Evolutionary conservation across 2,329 filamentous ascomycete genomes (phyloP).

Genomic region (Sporothrix dimorphospora): DNA sequence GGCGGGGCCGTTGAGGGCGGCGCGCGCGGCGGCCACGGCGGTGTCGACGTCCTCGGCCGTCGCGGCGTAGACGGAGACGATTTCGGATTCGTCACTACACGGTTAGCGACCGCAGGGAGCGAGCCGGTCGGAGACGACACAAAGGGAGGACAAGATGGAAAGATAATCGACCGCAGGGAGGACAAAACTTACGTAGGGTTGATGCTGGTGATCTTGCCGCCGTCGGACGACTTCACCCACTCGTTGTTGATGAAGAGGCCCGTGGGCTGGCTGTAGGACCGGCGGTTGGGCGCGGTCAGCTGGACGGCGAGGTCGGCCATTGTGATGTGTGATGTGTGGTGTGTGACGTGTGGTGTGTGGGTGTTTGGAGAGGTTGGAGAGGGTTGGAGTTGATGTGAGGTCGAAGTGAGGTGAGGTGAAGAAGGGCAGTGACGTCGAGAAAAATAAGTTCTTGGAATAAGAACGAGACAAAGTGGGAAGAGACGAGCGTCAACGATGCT

Average conservation of each 20-base stretch:
- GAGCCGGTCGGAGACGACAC: neutral
- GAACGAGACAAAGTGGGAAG: neutral
- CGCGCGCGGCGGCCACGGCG: constrained; percentile 33
- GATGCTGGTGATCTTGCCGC: constrained; percentile 66
- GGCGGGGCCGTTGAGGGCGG: constrained; percentile 26
- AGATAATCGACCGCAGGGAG: neutral
- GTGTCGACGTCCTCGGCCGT: constrained; percentile 30
- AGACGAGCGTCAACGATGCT: neutral
- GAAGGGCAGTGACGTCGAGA: neutral
- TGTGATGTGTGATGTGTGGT: constrained; percentile 3
- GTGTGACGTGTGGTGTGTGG: neutral
- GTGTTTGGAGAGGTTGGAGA: neutral
- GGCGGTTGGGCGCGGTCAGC: constrained; percentile 75
- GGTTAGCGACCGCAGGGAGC: neutral
- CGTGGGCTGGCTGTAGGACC: constrained; percentile 69
- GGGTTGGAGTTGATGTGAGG: neutral
- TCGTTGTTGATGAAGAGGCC: constrained; percentile 85
- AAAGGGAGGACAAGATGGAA: too few species aligned
- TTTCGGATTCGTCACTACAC: constrained; percentile 28
- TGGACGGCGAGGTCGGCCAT: constrained; percentile 48
- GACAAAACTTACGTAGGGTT: constrained; percentile 64
- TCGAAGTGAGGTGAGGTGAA: too few species aligned
- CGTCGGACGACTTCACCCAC: constrained; percentile 69
- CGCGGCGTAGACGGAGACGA: constrained; percentile 30
- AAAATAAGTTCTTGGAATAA: neutral